A percentile compares a stretch with the other conserved stretches of the same genome.
Conservation (phyloP, 2,329 filamentous ascomycete species). For the Emericellopsis cladophorae region DNA sequence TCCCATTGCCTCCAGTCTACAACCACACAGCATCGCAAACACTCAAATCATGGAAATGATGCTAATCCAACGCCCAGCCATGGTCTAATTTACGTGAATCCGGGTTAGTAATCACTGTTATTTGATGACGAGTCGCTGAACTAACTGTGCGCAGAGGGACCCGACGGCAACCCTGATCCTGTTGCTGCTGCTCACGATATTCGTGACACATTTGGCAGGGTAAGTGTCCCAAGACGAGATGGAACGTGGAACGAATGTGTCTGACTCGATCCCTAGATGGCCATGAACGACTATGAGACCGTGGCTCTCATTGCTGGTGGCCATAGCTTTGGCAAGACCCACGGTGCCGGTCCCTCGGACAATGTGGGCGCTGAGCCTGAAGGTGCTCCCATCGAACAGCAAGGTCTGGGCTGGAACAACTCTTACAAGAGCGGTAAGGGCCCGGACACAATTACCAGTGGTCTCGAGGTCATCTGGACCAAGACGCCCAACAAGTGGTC, state of each 20-base stretch:
- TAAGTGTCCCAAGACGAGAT: constrained; percentile 22
- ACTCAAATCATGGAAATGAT: no score
- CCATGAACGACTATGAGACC: constrained; percentile 75
- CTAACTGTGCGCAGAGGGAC: constrained; percentile 47
- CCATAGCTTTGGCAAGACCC: constrained; percentile 71
- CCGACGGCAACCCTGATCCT: constrained; percentile 59
- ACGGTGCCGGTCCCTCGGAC: constrained; percentile 53
- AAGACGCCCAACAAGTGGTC: constrained; percentile 65
- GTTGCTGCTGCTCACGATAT: constrained; percentile 59
- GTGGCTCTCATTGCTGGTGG: constrained; percentile 69
- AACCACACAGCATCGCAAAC: no score
- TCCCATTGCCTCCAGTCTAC: not conserved
- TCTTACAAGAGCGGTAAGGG: constrained; percentile 52
- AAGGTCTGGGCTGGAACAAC: constrained; percentile 65
- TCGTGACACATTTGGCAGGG: constrained; percentile 60
- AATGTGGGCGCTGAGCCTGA: constrained; percentile 58
- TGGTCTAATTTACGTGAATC: constrained; percentile 71
- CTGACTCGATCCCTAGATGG: not conserved
- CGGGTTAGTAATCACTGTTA: no score
- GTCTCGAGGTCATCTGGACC: constrained; percentile 71
- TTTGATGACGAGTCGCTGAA: no score
- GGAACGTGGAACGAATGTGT: not conserved
- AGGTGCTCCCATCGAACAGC: constrained; percentile 47
- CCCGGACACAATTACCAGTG: constrained; percentile 61
- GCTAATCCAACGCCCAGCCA: constrained; percentile 14